phyloP scores from a whole-genome alignment of 345 rosid species.

The Erucastrum elatum region DNA sequence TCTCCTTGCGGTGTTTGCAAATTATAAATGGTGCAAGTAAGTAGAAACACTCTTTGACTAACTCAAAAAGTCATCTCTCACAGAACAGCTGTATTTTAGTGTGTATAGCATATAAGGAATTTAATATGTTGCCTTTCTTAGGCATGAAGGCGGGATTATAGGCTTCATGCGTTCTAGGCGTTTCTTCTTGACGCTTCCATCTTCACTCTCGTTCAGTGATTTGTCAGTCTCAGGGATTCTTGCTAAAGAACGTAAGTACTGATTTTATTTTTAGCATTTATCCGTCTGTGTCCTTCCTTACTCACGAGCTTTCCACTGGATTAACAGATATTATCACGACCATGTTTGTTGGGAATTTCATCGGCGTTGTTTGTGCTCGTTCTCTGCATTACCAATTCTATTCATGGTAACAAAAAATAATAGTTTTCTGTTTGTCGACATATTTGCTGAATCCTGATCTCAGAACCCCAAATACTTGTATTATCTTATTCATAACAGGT shows the following conservation, averaged over 20 bases:
- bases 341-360: slow-evolving; percentile 84
- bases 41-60: slow-evolving; percentile 32
- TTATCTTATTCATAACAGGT: slow-evolving; percentile 51
- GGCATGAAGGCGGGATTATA: slow-evolving; percentile 86
- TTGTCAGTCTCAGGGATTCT: slow-evolving; percentile 46
- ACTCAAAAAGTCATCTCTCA: not conserved
- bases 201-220: slow-evolving; percentile 36
- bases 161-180: slow-evolving; percentile 57
- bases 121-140: slow-evolving; percentile 34
- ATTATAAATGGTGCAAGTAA: slow-evolving; percentile 96
- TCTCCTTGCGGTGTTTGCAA: slow-evolving; percentile 64
- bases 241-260: slow-evolving; percentile 67
- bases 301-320: slow-evolving; percentile 27
- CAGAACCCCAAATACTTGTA: slow-evolving; percentile 9
- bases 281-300: slow-evolving; percentile 11
- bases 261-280: not conserved
- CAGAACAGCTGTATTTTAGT: not conserved
- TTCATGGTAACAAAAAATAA: slow-evolving; percentile 62
- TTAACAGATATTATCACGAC: slow-evolving; percentile 68
- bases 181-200: slow-evolving; percentile 40
- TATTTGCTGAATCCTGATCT: not conserved
- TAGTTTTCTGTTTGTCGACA: not conserved
- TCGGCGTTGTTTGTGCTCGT: slow-evolving; percentile 86
- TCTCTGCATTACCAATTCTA: slow-evolving; percentile 97
- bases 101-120: not conserved